phyloP scores from a whole-genome alignment of 2,329 filamentous ascomycete species.

The Penicillium capsulatum region DNA sequence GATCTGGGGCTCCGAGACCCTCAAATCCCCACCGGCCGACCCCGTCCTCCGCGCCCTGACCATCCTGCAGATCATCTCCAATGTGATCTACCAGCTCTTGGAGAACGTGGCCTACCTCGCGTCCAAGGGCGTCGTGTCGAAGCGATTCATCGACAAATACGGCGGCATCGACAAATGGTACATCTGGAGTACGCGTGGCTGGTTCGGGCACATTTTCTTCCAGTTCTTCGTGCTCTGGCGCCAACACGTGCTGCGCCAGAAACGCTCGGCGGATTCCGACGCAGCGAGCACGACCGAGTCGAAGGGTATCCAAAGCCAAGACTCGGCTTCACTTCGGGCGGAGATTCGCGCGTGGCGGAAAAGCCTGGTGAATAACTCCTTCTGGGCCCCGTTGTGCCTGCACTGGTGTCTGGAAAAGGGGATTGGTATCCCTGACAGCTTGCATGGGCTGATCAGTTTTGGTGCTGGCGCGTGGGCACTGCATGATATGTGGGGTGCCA shows the following conservation, averaged over 20 bases:
- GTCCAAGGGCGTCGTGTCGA: constrained; percentile 63
- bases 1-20: constrained; percentile 66
- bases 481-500: constrained; percentile 44
- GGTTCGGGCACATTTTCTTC: constrained; percentile 71
- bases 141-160: constrained; percentile 36
- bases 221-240: constrained; percentile 66
- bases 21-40: constrained; percentile 45
- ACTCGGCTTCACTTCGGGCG: constrained; percentile 27
- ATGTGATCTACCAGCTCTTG: constrained; percentile 67
- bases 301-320: constrained; percentile 27
- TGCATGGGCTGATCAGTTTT: constrained; percentile 57
- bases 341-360: constrained; percentile 58
- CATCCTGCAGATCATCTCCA: constrained; percentile 64
- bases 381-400: constrained; percentile 76
- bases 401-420: constrained; percentile 76
- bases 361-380: constrained; percentile 60
- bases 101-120: constrained; percentile 82
- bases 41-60: constrained; percentile 51
- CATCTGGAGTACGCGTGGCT: constrained; percentile 72
- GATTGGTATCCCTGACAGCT: constrained; percentile 53
- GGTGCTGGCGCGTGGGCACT: constrained; percentile 46
- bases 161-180: constrained; percentile 59
- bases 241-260: constrained; percentile 35
- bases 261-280: constrained; percentile 22
- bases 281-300: constrained; percentile 11